Evolutionary conservation across 2,329 filamentous ascomycete species (phyloP), one percentile per base, ranked within the genome.

Genomic region (Exophiala calicioides): DNA sequence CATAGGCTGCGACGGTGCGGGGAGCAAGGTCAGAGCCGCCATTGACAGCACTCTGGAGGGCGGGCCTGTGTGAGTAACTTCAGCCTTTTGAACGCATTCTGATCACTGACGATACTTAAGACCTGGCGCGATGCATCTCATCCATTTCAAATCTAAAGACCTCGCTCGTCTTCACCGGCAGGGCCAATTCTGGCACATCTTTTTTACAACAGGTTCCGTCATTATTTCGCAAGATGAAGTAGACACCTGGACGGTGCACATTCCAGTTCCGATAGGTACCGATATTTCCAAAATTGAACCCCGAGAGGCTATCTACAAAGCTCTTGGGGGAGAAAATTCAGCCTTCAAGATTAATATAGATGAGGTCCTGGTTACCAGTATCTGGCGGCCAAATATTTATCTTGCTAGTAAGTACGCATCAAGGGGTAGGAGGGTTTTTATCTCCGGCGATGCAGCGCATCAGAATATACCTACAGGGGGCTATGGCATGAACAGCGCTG

Each of bases 401-500:
- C 33, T 68, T 6, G 62, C 62, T 1, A 50, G 60, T 2, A 10
- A 31, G 3, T 66, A 60, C 19, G 26, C 27, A 3, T 52, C 42
- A 3, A 20, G 38, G 3, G 26, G 42, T 4, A 43, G 50, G 2
- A 50, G 55, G 2, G 49, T 65, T 8, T 59, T 66, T 20, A 57
- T 68, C 1, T 57, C 59, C 5, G 63, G 64, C 2, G 65, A 68
- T 48, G 49, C 62, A 30, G 66, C 65, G 5, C 67, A 70, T 47
- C 55, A 59, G 16, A 63, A 60, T 20, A 58, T 61, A n/a, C 64
- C 66, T 1, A 57, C 57, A 3, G 67, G 68, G 2, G 68, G 66
- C 1, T 65, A 68, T 35, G 68, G 68, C 3, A 62, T 68, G 56
- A 70, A 70, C 40, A 67, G 51, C 12, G 66, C 61, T 0, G 49